Evolutionary conservation across 2,329 filamentous ascomycete genomes (phyloP).

Genomic region (Aspergillus tamarii): DNA sequence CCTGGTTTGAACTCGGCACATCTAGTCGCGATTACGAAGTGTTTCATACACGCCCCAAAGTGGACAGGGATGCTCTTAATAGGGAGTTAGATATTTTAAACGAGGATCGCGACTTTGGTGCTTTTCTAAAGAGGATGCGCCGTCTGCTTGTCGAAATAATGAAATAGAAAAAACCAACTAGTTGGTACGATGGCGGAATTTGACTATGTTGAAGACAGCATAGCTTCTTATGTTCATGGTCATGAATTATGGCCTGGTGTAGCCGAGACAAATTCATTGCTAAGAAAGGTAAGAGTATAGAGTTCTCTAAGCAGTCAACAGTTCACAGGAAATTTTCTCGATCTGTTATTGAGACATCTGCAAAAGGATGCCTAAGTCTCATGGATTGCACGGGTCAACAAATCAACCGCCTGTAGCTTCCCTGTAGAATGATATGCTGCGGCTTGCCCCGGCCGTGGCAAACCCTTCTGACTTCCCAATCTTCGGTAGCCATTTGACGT

Average conservation of each 20-base stretch:
- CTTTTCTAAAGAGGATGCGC: constrained; percentile 66
- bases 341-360: not conserved
- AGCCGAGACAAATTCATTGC: not conserved
- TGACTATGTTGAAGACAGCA: not conserved
- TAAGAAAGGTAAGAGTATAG: not conserved
- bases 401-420: constrained; percentile 69
- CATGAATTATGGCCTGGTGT: not conserved
- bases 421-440: constrained; percentile 78
- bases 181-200: no score
- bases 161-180: constrained; percentile 40
- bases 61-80: constrained; percentile 59
- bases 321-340: not conserved
- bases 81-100: constrained; percentile 61
- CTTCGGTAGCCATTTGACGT: constrained; percentile 81
- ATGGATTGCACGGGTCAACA: not conserved
- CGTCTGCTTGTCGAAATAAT: constrained; percentile 60
- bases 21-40: constrained; percentile 83
- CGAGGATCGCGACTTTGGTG: constrained; percentile 61
- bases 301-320: not conserved
- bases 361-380: not conserved
- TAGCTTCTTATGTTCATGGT: not conserved
- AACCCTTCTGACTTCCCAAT: constrained; percentile 67
- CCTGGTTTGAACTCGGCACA: constrained; percentile 90
- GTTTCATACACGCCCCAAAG: constrained; percentile 71
- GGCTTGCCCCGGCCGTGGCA: constrained; percentile 75